A percentile compares a stretch with the other conserved stretches of the same genome.
phyloP scores from a whole-genome alignment of 768 basidiomycete species.

The Flagelloscypha sp. region DNA sequence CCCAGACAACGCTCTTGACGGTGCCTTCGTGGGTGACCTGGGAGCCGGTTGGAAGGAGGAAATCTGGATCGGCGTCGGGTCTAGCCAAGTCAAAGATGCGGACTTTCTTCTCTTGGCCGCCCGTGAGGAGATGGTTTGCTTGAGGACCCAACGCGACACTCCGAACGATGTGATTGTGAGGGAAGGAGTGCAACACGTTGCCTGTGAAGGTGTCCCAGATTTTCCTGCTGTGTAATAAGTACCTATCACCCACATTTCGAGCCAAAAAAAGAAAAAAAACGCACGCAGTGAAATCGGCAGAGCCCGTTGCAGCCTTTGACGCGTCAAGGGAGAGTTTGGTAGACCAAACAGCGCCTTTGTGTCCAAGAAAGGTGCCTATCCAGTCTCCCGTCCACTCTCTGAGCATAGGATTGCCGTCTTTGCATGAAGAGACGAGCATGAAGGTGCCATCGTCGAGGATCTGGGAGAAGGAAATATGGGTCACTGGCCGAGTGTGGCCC shows the following conservation, averaged over 20 bases:
- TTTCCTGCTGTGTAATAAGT: conserved; percentile 48
- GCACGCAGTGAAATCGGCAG: conserved; percentile 96
- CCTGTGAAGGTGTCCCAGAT: conserved; percentile 95
- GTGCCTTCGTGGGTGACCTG: conserved; percentile 75
- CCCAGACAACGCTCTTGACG: conserved; percentile 90
- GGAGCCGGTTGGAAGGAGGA: conserved; percentile 54
- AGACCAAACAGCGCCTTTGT: conserved; percentile 96
- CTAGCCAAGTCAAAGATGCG: conserved; percentile 85
- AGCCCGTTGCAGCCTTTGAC: conserved; percentile 82
- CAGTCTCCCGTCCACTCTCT: conserved; percentile 98
- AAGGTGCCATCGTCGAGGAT: conserved; percentile 80
- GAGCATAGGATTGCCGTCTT: conserved; percentile 97
- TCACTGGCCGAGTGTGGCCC: conserved; percentile 82
- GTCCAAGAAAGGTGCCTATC: conserved; percentile 88
- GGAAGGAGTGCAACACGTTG: conserved; percentile 84
- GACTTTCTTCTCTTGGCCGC: conserved; percentile 96
- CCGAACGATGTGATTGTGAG: conserved; percentile 97
- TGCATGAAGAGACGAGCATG: conserved; percentile 92
- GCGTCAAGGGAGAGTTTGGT: conserved; percentile 85
- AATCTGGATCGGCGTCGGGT: conserved; percentile 82
- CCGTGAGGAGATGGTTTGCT: conserved; percentile 67
- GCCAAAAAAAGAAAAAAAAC: conserved; percentile 19
- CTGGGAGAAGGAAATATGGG: conserved; percentile 87
- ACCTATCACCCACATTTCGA: conserved; percentile 7
- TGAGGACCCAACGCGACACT: conserved; percentile 81